A percentile compares a stretch with the other conserved stretches of the same genome.
These are phyloP conservation scores for Diaporthe destruens DNA, from an alignment of 2,329 filamentous ascomycete species.

Conservation along the genomic window DNA sequence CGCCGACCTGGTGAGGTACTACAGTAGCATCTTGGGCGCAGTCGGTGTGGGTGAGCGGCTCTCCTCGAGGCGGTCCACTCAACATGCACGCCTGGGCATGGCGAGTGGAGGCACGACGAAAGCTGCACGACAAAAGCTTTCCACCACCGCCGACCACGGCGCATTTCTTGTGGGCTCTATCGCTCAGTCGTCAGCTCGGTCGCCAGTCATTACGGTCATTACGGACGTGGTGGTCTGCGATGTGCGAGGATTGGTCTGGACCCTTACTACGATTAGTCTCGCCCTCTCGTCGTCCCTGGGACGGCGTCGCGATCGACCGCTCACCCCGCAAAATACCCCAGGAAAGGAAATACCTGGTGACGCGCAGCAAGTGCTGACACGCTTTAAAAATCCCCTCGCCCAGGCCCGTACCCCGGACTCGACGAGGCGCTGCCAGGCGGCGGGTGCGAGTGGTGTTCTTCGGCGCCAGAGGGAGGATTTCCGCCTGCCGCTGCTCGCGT, in stretches of 20 bases:
- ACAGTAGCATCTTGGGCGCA: constrained; percentile 5
- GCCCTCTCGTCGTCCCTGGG: background rate
- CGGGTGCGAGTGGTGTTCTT: constrained; percentile 17
- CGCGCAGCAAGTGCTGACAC: constrained; percentile 16
- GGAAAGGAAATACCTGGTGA: constrained; percentile 2
- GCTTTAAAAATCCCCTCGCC: background rate
- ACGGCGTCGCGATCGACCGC: background rate
- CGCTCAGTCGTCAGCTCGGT: background rate
- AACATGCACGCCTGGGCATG: background rate
- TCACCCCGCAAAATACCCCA: constrained; percentile 27
- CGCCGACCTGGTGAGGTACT: background rate
- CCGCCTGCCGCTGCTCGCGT: constrained; percentile 25
- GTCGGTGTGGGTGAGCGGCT: constrained; percentile 14
- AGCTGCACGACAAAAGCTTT: background rate
- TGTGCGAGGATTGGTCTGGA: background rate
- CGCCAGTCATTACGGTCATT: background rate
- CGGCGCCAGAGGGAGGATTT: constrained; percentile 18
- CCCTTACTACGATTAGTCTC: background rate
- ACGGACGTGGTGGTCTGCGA: background rate
- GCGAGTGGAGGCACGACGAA: background rate
- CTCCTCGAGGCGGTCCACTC: background rate
- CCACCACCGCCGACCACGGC: background rate
- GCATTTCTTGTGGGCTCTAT: background rate
- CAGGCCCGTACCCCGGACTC: constrained; percentile 30
- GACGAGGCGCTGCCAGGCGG: background rate